Percentiles rank a stretch among this genome's conserved stretches.
phyloP scores from a whole-genome alignment of 1,284 basidiomycete species.

The Cutaneotrichosporon curvatum region DNA sequence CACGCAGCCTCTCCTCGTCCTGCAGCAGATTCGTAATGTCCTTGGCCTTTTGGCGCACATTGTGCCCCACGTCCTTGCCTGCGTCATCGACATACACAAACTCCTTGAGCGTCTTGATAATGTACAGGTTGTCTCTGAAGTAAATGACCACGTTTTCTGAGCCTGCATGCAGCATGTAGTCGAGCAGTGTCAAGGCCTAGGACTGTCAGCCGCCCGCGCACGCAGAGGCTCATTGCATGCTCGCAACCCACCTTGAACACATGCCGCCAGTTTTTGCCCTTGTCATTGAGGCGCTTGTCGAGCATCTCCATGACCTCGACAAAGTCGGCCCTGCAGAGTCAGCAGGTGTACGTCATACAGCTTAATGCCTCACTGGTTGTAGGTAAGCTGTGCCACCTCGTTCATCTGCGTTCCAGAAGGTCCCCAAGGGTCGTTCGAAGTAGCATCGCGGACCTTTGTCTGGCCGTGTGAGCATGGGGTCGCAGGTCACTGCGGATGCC shows the following conservation, averaged over 20 bases:
- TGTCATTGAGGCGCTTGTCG: conserved; percentile 97
- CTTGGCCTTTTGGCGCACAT: conserved; percentile 98
- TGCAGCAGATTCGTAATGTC: conserved; percentile 95
- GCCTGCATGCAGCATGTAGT: conserved; percentile 93
- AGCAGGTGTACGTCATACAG: conserved; percentile 2
- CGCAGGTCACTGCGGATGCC: background rate
- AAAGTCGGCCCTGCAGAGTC: conserved; percentile 71
- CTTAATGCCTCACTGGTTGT: conserved; percentile 71
- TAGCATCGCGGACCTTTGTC: conserved; percentile 93
- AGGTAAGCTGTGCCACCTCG: conserved; percentile 94
- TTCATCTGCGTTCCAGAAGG: conserved; percentile 99
- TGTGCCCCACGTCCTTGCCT: conserved; percentile 94
- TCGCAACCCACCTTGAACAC: conserved; percentile 77
- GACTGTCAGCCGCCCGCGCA: background rate
- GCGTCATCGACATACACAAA: conserved; percentile 96
- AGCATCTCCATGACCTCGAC: conserved; percentile 99
- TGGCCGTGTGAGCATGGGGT: too few relatives aligned
- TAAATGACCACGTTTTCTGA: conserved; percentile 98
- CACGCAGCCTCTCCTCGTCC: conserved; percentile 77
- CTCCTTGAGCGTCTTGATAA: conserved; percentile 98
- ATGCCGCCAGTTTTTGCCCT: conserved; percentile 99
- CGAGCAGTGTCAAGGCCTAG: conserved; percentile 86
- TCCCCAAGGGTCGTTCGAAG: conserved; percentile 99
- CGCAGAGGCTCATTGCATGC: background rate
- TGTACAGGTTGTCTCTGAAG: conserved; percentile 94